Percentiles rank a stretch among this genome's conserved stretches.
Conservation (phyloP, 805 yeast genomes). For the Huiozyma sinensis region DNA sequence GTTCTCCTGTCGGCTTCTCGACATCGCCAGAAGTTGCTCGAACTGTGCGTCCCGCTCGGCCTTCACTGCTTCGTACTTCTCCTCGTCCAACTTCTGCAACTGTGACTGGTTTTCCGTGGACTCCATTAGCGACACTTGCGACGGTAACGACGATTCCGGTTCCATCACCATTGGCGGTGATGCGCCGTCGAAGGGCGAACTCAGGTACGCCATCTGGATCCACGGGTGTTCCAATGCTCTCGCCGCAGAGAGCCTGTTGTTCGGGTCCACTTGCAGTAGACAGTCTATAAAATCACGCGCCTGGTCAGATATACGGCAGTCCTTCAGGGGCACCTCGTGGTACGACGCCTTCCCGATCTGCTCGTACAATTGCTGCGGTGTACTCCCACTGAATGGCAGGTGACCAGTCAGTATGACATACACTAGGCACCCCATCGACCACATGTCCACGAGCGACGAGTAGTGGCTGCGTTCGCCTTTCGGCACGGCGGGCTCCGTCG, state of each 20-base stretch:
- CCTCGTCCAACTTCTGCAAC: slow-evolving; percentile 29
- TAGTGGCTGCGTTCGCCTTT: slow-evolving; percentile 33
- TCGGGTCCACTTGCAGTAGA: slow-evolving; percentile 69
- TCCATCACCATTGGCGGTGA: neutral
- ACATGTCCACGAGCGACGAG: slow-evolving; percentile 86
- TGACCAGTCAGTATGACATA: slow-evolving; percentile 89
- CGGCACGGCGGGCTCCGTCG: slow-evolving; percentile 12
- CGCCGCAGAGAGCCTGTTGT: slow-evolving; percentile 57
- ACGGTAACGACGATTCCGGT: neutral
- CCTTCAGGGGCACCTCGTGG: slow-evolving; percentile 63
- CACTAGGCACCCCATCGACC: slow-evolving; percentile 93
- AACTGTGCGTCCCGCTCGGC: slow-evolving; percentile 2
- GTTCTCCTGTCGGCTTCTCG: slow-evolving; percentile 9
- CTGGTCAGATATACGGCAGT: slow-evolving; percentile 50
- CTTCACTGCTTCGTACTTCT: slow-evolving; percentile 22
- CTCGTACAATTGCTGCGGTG: slow-evolving; percentile 74
- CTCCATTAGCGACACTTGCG: slow-evolving; percentile 48
- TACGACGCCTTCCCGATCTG: slow-evolving; percentile 71
- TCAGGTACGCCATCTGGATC: slow-evolving; percentile 34
- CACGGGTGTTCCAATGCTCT: slow-evolving; percentile 75
- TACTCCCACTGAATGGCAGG: slow-evolving; percentile 87
- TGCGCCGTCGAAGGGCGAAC: neutral
- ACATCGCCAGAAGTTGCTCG: neutral
- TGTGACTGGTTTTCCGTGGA: slow-evolving; percentile 57
- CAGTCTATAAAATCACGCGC: slow-evolving; percentile 65